These are phyloP conservation scores for Trichoderma asperellum DNA, from an alignment of 2,329 filamentous ascomycete species.

Conservation along the genomic window DNA sequence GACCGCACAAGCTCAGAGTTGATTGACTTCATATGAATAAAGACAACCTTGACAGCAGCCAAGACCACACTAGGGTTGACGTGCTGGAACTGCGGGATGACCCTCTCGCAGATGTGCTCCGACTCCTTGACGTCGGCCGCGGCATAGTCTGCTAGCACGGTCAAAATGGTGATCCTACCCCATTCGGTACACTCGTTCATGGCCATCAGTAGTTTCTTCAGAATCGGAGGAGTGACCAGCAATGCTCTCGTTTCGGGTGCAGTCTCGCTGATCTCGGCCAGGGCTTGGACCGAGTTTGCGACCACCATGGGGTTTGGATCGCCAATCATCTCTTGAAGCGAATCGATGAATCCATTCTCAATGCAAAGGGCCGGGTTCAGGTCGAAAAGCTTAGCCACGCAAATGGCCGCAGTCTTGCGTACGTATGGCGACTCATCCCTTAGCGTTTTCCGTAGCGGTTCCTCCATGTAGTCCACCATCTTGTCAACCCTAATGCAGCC, in stretches of 20 bases:
- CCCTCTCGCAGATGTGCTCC: slow-evolving; percentile 96
- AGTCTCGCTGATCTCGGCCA: slow-evolving; percentile 88
- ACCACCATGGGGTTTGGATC: slow-evolving; percentile 99
- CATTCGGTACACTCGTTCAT: slow-evolving; percentile 98
- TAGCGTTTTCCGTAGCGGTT: slow-evolving; percentile 91
- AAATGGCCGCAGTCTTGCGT: slow-evolving; percentile 95
- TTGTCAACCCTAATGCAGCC: slow-evolving; percentile 98
- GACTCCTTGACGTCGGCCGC: slow-evolving; percentile 90
- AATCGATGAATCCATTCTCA: slow-evolving; percentile 95
- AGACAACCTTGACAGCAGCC: slow-evolving; percentile 97
- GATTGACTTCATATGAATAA: slow-evolving; percentile 89
- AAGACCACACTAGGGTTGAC: slow-evolving; percentile 96
- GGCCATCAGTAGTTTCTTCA: slow-evolving; percentile 96
- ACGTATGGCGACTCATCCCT: slow-evolving; percentile 98
- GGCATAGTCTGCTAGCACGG: slow-evolving; percentile 85
- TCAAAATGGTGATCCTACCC: slow-evolving; percentile 92
- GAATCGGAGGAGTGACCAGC: slow-evolving; percentile 75
- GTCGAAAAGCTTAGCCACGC: slow-evolving; percentile 97
- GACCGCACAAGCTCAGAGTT: slow-evolving; percentile 77
- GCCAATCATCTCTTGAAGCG: slow-evolving; percentile 90
- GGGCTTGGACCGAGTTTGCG: slow-evolving; percentile 91
- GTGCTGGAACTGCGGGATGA: slow-evolving; percentile 96
- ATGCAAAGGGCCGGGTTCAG: slow-evolving; percentile 90
- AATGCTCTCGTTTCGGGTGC: slow-evolving; percentile 89
- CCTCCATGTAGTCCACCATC: slow-evolving; percentile 99